Base-by-base conservation (phyloP, 2,329 filamentous ascomycete genomes). In the Bipolaris zeicola region DNA sequence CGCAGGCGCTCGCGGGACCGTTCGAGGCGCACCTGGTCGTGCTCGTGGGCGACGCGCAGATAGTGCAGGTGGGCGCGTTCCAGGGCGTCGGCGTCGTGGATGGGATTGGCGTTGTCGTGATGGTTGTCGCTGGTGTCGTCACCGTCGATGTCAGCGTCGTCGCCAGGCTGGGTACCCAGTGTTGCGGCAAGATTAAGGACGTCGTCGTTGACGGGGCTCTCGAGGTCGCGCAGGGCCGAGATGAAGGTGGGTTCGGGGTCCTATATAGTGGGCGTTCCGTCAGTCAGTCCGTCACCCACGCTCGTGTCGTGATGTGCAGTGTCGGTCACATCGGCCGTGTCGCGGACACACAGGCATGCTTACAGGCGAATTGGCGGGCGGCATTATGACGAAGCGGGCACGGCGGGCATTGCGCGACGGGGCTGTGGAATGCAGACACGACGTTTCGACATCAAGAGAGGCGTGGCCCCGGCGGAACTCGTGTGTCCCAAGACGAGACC, bases 161-260 rank as follows among this genome's bases (percentile, higher is more conserved):
- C 22, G 18, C 43, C 49, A 18, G 59, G 36, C 16, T 76, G 74
- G 18, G 76, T 80, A 59, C 78, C 79, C 41, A 83, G 75, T 38
- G 81, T 83, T 37, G 79, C 72, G 48, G 82, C 80, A 55, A 83
- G 77, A 64, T 83, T 80, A 52, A 81, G 76, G 20, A 73, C 68
- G 61, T 71, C 66, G 39, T 68, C 64, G 61, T 68, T 66, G 38
- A 81, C 78, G 45, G 82, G 79, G 63, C 78, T 81, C 63, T 81
- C 76, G 57, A 83, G 74, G 52, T 77, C 72, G 63, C 76, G 77
- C 56, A 81, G 74, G 53, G 79, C 78, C 50, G 79, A 80, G 38
- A 82, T 75, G 63, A 84, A 83, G 36, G 68, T 71, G 43, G 70
- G 67, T 51, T 73, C 67, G 45, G 63, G 39, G 55, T 70, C 67